Conservation (phyloP, 108 stramenopile species). For the Cyclotella cryptica region DNA sequence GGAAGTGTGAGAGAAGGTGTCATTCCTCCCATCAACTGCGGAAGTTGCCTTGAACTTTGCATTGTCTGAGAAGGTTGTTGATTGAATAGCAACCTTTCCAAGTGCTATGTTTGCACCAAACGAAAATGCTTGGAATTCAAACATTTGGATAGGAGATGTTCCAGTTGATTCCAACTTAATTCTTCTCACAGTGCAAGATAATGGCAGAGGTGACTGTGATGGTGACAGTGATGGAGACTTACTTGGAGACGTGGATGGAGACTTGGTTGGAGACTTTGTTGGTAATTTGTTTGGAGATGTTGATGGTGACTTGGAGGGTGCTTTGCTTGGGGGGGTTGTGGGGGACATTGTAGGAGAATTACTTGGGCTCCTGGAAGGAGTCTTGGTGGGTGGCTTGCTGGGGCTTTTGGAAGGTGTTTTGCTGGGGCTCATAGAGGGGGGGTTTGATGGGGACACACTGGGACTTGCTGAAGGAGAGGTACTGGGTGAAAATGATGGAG, state of each 20-base stretch:
- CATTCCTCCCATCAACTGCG: background rate
- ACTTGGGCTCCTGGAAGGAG: too few species aligned
- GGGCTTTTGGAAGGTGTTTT: background rate
- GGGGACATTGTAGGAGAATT: background rate
- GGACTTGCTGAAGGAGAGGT: too few species aligned
- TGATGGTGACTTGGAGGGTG: background rate
- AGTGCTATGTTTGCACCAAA: background rate
- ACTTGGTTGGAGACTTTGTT: background rate
- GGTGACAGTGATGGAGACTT: background rate
- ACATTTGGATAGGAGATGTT: background rate
- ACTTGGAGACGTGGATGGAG: background rate
- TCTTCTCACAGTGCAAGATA: background rate
- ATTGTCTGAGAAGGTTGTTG: background rate
- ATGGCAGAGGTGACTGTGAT: background rate
- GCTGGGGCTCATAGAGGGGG: background rate
- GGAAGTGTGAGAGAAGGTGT: background rate
- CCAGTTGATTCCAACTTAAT: background rate
- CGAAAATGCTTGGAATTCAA: background rate
- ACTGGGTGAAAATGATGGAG: too few species aligned
- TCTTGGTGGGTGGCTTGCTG: background rate
- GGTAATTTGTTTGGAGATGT: background rate
- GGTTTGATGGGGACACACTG: too few species aligned
- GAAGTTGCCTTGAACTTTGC: background rate
- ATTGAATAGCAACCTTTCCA: background rate
- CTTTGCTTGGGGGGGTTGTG: background rate